Conservation (phyloP, 2,329 filamentous ascomycete genomes). For the Claviceps humidiphila region DNA sequence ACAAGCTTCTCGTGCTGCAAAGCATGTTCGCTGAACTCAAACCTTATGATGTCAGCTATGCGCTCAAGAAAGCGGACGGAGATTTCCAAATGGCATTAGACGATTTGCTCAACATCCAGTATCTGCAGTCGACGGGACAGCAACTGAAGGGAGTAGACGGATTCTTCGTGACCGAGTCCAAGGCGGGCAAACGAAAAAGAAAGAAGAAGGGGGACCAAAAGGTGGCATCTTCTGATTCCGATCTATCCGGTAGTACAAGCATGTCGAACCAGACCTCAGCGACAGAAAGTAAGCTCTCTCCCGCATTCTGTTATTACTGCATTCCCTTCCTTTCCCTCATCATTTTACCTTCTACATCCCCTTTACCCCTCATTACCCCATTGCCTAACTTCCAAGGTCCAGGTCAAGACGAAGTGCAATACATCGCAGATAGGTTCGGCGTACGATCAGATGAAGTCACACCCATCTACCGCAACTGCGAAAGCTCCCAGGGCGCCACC, state of each 20-base stretch:
- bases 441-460: constrained; percentile 27
- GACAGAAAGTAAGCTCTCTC: not conserved
- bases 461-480: constrained; percentile 25
- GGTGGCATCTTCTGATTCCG: constrained; percentile 8
- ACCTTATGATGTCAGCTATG: constrained; percentile 49
- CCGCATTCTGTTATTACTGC: not conserved
- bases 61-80: constrained; percentile 53
- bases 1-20: constrained; percentile 49
- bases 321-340: not conserved
- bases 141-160: constrained; percentile 67
- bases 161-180: constrained; percentile 47
- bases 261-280: constrained; percentile 7
- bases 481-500: constrained; percentile 25
- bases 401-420: constrained; percentile 28
- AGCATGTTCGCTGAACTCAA: constrained; percentile 62
- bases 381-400: not conserved
- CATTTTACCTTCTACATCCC: too few relatives aligned
- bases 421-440: constrained; percentile 30
- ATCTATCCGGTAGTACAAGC: constrained; percentile 9
- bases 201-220: constrained; percentile 24
- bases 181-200: constrained; percentile 21
- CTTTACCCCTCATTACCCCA: not conserved
- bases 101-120: constrained; percentile 65
- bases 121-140: constrained; percentile 54
- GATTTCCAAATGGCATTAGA: constrained; percentile 62